phyloP scores from a whole-genome alignment of 2,329 filamentous ascomycete species.

The Scolecobasidium constrictum region DNA sequence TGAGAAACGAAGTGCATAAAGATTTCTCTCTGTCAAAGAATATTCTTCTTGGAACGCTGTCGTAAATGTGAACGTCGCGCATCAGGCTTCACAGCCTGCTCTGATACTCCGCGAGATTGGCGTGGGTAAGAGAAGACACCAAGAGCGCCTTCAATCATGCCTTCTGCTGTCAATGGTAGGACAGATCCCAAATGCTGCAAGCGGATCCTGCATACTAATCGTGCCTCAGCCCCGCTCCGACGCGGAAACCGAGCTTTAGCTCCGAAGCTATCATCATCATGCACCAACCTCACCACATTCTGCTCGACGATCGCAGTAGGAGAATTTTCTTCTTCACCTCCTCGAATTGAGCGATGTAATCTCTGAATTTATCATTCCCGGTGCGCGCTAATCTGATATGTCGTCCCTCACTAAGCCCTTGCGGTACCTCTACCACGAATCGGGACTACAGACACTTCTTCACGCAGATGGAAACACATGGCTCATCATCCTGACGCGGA shows the following conservation, averaged over 20 bases:
- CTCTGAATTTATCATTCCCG: background rate
- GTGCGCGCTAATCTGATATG: background rate
- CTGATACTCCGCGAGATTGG: background rate
- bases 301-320: background rate
- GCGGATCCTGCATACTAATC: background rate
- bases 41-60: too few species aligned
- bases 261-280: background rate
- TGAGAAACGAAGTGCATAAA: background rate
- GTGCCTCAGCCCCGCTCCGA: background rate
- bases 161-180: background rate
- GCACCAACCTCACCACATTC: background rate
- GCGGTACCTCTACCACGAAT: conserved; percentile 4
- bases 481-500: conserved; percentile 24
- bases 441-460: conserved; percentile 3
- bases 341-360: background rate
- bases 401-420: background rate
- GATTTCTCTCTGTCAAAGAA: too few species aligned
- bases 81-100: background rate
- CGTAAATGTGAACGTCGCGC: too few species aligned
- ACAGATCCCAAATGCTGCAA: background rate
- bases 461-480: conserved; percentile 5
- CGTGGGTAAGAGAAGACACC: background rate
- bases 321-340: too few species aligned
- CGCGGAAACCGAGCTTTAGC: background rate
- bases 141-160: background rate